Conservation (phyloP, 257 asterid genomes). For the Primulina tabacum region DNA sequence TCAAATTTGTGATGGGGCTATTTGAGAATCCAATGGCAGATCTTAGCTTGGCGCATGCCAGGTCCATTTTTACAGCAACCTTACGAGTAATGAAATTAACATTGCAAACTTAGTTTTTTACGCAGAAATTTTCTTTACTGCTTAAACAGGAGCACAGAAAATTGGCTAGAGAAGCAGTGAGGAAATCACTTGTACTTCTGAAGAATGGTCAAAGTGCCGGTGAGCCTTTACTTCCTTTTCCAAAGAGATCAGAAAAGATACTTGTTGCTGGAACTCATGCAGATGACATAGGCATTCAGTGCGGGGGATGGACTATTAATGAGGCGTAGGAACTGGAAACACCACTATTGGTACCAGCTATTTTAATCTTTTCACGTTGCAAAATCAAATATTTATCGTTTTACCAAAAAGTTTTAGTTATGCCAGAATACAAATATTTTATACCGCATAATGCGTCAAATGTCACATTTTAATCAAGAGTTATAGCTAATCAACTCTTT, state of each 20-base stretch:
- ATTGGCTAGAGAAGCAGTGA: slow-evolving; percentile 60
- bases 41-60: slow-evolving; percentile 35
- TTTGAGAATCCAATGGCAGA: slow-evolving; percentile 40
- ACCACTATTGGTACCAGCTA: slow-evolving; percentile 39
- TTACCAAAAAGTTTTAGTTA: neutral
- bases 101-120: neutral
- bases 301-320: slow-evolving; percentile 67
- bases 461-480: neutral
- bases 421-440: too few species aligned
- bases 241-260: slow-evolving; percentile 39
- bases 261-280: slow-evolving; percentile 61
- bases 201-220: slow-evolving; percentile 45
- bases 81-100: neutral
- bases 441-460: neutral
- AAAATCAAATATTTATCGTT: neutral
- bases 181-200: slow-evolving; percentile 60
- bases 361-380: neutral
- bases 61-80: slow-evolving; percentile 14
- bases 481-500: neutral
- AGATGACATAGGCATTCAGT: slow-evolving; percentile 53
- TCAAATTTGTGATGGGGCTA: slow-evolving; percentile 43
- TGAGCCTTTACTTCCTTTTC: slow-evolving; percentile 45
- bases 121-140: neutral
- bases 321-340: slow-evolving; percentile 54
- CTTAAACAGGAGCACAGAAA: slow-evolving; percentile 46